These are phyloP conservation scores for Cutaneotrichosporon spelunceum DNA, from an alignment of 1,284 basidiomycete genomes.

Conservation along the genomic window DNA sequence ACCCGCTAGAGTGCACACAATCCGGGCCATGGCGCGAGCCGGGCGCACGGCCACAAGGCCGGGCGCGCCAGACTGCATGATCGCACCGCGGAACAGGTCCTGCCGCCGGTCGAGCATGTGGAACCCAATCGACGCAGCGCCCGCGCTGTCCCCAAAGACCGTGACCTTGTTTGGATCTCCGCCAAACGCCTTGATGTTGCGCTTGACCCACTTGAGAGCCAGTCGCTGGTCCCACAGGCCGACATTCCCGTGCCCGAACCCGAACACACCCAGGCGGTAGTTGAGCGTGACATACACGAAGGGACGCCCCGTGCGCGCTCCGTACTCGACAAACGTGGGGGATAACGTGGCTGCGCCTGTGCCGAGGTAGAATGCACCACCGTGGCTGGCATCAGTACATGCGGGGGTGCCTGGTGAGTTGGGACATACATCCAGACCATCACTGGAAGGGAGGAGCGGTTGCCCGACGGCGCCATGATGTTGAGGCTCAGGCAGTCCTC, in stretches of 20 bases:
- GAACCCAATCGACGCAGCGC: slow-evolving; percentile 43
- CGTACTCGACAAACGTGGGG: slow-evolving; percentile 22
- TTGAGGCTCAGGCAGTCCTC: slow-evolving; percentile 54
- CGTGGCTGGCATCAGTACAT: slow-evolving; percentile 26
- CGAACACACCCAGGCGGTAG: slow-evolving; percentile 54
- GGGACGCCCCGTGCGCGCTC: slow-evolving; percentile 25
- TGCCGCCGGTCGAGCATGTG: slow-evolving; percentile 38
- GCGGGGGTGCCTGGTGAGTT: not conserved
- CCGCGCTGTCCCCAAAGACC: slow-evolving; percentile 50
- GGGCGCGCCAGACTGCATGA: slow-evolving; percentile 49
- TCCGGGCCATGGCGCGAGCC: not conserved
- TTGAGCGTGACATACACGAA: slow-evolving; percentile 52
- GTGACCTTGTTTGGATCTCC: slow-evolving; percentile 53
- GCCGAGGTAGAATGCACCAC: slow-evolving; percentile 40
- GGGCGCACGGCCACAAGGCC: not conserved
- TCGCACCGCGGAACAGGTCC: slow-evolving; percentile 48
- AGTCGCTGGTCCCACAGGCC: slow-evolving; percentile 53
- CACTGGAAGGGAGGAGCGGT: slow-evolving; percentile 40
- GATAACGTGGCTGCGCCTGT: slow-evolving; percentile 24
- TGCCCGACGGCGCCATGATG: slow-evolving; percentile 36
- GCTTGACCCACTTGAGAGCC: slow-evolving; percentile 55
- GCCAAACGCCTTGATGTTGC: slow-evolving; percentile 54
- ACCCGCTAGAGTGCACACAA: not conserved
- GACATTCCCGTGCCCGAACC: slow-evolving; percentile 49
- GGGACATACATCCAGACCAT: slow-evolving; percentile 38